Conservation (phyloP, 2,329 filamentous ascomycete genomes). For the Chaetomium sp. region DNA sequence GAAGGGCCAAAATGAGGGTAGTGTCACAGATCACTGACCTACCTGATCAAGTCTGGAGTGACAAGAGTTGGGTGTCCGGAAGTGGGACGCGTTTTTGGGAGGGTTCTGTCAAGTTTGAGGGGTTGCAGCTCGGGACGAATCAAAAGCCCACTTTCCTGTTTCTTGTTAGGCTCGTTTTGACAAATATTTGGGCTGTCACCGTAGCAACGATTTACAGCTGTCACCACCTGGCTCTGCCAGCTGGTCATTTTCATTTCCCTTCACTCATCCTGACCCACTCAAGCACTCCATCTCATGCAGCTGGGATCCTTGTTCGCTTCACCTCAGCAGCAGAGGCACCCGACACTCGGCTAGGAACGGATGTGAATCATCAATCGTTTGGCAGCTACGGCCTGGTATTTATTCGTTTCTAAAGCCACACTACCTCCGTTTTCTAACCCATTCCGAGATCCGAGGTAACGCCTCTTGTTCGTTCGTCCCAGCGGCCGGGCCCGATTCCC, state of each 20-base stretch:
- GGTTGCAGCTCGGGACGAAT: slow-evolving; percentile 8
- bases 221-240: neutral
- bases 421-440: slow-evolving; percentile 23
- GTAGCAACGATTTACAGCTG: slow-evolving; percentile 20
- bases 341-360: neutral
- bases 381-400: slow-evolving; percentile 19
- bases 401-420: slow-evolving; percentile 17
- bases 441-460: slow-evolving; percentile 19
- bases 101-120: slow-evolving; percentile 1
- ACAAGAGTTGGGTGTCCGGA: neutral
- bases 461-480: slow-evolving; percentile 5
- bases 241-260: too few relatives aligned
- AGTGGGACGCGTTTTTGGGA: neutral
- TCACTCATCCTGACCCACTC: neutral
- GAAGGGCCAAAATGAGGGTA: neutral
- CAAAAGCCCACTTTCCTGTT: slow-evolving; percentile 10
- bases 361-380: neutral
- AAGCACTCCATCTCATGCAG: too few relatives aligned
- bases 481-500: slow-evolving; percentile 4
- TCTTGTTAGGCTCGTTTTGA: neutral
- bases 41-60: neutral
- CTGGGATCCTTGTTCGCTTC: too few relatives aligned
- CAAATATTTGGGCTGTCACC: slow-evolving; percentile 14
- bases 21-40: neutral
- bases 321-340: neutral